Conservation (phyloP, 148 eudicot genomes). For the Simmondsia chinensis region DNA sequence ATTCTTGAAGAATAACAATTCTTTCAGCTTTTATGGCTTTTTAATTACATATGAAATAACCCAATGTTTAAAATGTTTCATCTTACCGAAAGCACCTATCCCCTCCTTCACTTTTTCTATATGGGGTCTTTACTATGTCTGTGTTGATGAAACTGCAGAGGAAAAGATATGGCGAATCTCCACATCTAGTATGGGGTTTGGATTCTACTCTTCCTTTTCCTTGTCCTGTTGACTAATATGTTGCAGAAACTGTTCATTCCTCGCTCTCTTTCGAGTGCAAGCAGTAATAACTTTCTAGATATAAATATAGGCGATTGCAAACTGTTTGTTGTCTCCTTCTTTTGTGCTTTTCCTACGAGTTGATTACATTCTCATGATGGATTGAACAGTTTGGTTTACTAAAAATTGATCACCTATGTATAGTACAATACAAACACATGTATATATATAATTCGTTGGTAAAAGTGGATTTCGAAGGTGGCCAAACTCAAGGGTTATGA, state of each 20-base stretch:
- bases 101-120: no score
- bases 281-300: constrained; percentile 40
- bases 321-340: no score
- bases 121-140: background rate
- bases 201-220: constrained; percentile 87
- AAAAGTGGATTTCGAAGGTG: no score
- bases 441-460: no score
- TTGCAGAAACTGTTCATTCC: constrained; percentile 62
- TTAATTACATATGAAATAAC: background rate
- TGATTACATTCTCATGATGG: no score
- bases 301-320: no score
- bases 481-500: no score
- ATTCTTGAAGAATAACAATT: background rate
- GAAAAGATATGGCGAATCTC: constrained; percentile 32
- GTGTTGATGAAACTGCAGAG: constrained; percentile 25
- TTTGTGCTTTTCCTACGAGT: no score
- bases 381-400: no score
- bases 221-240: constrained; percentile 50
- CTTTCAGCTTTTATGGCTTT: background rate
- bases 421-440: no score
- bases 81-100: background rate
- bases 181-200: constrained; percentile 82
- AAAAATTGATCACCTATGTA: no score
- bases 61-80: background rate
- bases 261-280: constrained; percentile 72